Evolutionary conservation across 257 asterid species (phyloP).

Genomic region (Scutellaria barbata): DNA sequence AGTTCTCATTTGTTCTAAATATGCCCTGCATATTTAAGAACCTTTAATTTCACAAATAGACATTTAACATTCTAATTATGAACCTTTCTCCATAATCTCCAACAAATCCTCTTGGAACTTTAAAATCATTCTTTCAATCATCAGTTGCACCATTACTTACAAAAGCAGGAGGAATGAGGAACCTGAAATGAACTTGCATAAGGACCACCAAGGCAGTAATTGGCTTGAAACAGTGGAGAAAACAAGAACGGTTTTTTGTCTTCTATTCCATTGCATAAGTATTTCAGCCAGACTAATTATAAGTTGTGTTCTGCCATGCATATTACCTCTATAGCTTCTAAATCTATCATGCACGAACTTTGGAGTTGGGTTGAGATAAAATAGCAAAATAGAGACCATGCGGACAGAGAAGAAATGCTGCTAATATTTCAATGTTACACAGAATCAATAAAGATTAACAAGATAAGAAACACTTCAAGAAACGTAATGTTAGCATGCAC

Average conservation of each 20-base stretch:
- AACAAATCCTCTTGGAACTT: conserved; percentile 18
- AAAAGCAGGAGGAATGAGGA: conserved; percentile 12
- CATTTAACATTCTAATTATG: not conserved
- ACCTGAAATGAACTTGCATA: conserved; percentile 16
- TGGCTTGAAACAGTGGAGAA: conserved; percentile 14
- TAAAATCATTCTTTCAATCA: conserved; percentile 16
- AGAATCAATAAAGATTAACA: conserved; percentile 21
- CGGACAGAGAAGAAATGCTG: conserved; percentile 20
- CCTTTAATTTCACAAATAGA: too few relatives aligned
- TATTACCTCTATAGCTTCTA: conserved; percentile 30
- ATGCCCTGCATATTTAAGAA: not conserved
- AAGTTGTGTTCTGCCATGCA: not conserved
- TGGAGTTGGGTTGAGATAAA: conserved; percentile 22
- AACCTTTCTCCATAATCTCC: conserved; percentile 17
- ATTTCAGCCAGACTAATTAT: conserved; percentile 4
- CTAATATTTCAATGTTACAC: conserved; percentile 31
- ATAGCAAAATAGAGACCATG: conserved; percentile 12
- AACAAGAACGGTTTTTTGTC: not conserved
- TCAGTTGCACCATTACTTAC: conserved; percentile 12
- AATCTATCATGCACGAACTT: conserved; percentile 22
- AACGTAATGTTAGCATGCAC: conserved; percentile 7
- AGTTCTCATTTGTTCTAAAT: conserved; percentile 23
- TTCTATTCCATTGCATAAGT: conserved; percentile 19
- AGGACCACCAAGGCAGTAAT: conserved; percentile 1
- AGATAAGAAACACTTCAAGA: conserved; percentile 21